Conservation (phyloP, 495 filamentous ascomycete genomes). For the Aspergillus campestris region DNA sequence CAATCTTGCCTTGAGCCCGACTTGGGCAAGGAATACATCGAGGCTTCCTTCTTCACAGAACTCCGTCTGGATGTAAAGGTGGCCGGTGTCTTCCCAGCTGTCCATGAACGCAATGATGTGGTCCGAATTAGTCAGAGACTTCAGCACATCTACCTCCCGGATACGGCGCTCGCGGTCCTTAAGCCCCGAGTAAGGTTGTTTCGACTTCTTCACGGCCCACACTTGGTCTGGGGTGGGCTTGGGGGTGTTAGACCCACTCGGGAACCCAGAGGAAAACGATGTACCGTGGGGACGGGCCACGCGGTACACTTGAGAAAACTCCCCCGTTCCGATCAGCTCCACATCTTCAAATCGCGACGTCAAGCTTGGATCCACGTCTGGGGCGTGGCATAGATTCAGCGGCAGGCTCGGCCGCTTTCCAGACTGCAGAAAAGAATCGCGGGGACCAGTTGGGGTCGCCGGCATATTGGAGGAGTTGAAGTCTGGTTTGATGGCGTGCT, state of each 20-base stretch:
- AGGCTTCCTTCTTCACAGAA: constrained; percentile 90
- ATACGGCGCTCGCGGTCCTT: constrained; percentile 71
- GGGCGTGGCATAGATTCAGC: constrained; percentile 45
- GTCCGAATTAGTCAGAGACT: constrained; percentile 60
- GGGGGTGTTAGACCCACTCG: constrained; percentile 31
- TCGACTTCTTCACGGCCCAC: constrained; percentile 90
- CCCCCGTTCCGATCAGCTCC: constrained; percentile 71
- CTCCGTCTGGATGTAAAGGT: constrained; percentile 95
- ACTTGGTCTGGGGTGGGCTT: constrained; percentile 44
- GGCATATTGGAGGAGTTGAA: constrained; percentile 46
- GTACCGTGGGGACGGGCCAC: constrained; percentile 48
- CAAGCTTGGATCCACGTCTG: constrained; percentile 63
- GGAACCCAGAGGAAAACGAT: constrained; percentile 37
- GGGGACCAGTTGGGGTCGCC: constrained; percentile 71
- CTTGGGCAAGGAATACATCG: constrained; percentile 67
- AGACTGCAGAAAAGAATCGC: constrained; percentile 47
- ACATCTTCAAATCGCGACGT: constrained; percentile 66
- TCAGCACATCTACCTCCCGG: constrained; percentile 70
- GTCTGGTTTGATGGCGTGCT: constrained; percentile 31
- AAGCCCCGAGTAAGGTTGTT: constrained; percentile 62
- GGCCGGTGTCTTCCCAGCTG: constrained; percentile 72
- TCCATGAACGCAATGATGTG: constrained; percentile 76
- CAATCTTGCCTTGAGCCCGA: constrained; percentile 72
- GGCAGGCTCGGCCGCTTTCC: constrained; percentile 43
- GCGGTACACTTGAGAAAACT: constrained; percentile 87